Base-by-base conservation (phyloP, 306 rosid genomes). In the Cyclanthera cordifolia region DNA sequence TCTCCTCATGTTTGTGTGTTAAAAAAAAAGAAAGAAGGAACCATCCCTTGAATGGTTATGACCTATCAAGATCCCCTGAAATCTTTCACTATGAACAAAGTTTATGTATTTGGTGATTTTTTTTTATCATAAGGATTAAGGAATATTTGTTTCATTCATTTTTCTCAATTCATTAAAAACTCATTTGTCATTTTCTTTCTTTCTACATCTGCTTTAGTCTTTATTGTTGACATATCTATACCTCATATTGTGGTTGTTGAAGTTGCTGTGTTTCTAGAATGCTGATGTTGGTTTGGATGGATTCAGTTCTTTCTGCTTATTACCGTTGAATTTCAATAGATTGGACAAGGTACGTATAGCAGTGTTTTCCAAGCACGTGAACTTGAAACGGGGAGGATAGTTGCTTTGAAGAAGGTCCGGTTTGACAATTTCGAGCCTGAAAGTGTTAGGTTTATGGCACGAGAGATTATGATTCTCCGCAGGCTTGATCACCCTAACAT, bases 341-440 rank as follows among this genome's bases (percentile, higher is more conserved):
- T 93, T 81, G 99, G 99, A 78, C 99, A 94, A 84, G 99, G 99
- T 16, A 94, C 99, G 2, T 94, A 93, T 52, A 93, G 99, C 34
- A 93, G 90, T 53, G 99, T 93, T 51, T 93, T 93, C 61, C 81
- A 95, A 82, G 99, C 99, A 1, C 86, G 81, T 37, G 95, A 90
- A 60, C 84, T 82, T 12, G 97, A 88, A 73, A 94, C 90, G 0
- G 96, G 99, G 78, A 86, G 77, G 91, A 82, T 90, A 55, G 96
- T 90, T 63, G 99, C 99, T 43, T 39, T 94, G 79, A 94, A 94
- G 97, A 94, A 94, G 84, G 99, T 94, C 55, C 85, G 99, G 66
- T 94, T 94, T 55, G 99, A 94, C 74, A 94, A 90, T 75, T 94
- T 88, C 67, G 99, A 94, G 83, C 97, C 96, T 1, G 99, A 94